Conservation (phyloP, 148 eudicot genomes). For the Rhododendron kiyosumense region DNA sequence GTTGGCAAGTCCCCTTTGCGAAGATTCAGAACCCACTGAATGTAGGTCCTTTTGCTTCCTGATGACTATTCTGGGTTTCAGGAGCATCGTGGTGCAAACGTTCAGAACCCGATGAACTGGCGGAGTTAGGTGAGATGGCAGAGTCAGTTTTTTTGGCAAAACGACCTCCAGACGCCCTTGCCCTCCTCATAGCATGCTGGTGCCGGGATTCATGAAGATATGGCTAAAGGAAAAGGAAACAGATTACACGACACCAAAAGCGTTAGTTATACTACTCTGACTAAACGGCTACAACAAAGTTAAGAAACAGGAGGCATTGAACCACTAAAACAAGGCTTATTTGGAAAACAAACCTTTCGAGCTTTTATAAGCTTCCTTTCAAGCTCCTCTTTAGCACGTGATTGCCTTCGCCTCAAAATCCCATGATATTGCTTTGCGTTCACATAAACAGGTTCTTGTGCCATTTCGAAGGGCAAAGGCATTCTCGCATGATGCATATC, state of each 20-base stretch:
- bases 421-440: slow-evolving; percentile 95
- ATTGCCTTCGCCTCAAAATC: slow-evolving; percentile 79
- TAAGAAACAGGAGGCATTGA: neutral
- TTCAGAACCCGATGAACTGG: slow-evolving; percentile 30
- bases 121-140: slow-evolving; percentile 28
- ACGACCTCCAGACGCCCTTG: slow-evolving; percentile 87
- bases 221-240: slow-evolving; percentile 40
- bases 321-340: neutral
- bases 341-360: slow-evolving; percentile 53
- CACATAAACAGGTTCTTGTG: slow-evolving; percentile 90
- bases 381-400: slow-evolving; percentile 96
- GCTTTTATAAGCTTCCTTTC: slow-evolving; percentile 78
- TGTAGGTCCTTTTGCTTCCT: slow-evolving; percentile 28
- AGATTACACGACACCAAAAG: neutral
- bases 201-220: slow-evolving; percentile 97
- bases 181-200: slow-evolving; percentile 92
- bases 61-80: slow-evolving; percentile 6
- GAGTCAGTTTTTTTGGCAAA: slow-evolving; percentile 69
- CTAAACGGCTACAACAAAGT: neutral
- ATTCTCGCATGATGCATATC: slow-evolving; percentile 79
- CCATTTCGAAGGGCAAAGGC: slow-evolving; percentile 86
- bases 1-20: neutral
- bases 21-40: slow-evolving; percentile 12
- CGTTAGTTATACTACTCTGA: neutral
- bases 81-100: slow-evolving; percentile 8